phyloP scores from a whole-genome alignment of 208 protist species.

The Leishmania lainsoni region DNA sequence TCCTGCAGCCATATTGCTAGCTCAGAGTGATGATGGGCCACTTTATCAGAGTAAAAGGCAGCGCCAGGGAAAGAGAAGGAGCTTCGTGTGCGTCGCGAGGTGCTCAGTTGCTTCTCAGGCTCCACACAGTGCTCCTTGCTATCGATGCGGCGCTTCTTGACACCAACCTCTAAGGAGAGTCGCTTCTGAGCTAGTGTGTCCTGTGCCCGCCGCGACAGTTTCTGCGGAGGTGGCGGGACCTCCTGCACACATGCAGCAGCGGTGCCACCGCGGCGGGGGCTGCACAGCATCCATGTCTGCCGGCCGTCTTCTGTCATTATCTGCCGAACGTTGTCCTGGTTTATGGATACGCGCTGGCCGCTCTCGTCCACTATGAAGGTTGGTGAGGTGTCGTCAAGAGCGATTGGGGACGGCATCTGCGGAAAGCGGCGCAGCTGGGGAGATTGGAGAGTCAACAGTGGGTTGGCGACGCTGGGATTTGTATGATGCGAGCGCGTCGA shows the following conservation, averaged over 20 bases:
- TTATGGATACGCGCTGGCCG: slow-evolving; percentile 36
- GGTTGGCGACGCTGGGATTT: neutral
- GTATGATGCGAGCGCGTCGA: slow-evolving; percentile 15
- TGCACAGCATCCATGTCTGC: slow-evolving; percentile 61
- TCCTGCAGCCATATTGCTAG: slow-evolving; percentile 18
- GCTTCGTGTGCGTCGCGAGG: slow-evolving; percentile 18
- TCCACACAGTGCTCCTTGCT: neutral
- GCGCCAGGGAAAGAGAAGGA: slow-evolving; percentile 28
- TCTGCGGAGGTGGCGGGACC: slow-evolving; percentile 53
- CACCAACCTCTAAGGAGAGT: slow-evolving; percentile 38
- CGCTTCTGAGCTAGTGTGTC: slow-evolving; percentile 55
- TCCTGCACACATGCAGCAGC: slow-evolving; percentile 29
- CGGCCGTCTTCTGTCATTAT: too few relatives aligned
- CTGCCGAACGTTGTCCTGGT: too few relatives aligned
- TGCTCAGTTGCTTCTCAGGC: slow-evolving; percentile 18
- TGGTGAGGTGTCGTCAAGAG: slow-evolving; percentile 40
- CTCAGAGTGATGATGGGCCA: slow-evolving; percentile 19
- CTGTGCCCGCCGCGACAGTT: slow-evolving; percentile 69
- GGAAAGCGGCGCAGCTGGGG: slow-evolving; percentile 31
- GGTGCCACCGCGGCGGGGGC: slow-evolving; percentile 33
- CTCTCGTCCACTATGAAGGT: slow-evolving; percentile 42
- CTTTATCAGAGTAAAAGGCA: slow-evolving; percentile 34
- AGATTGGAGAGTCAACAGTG: slow-evolving; percentile 5
- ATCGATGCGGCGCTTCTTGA: slow-evolving; percentile 38
- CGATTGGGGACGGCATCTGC: slow-evolving; percentile 47